These are phyloP conservation scores for Iberis pinnata DNA, from an alignment of 345 rosid genomes.

Conservation along the genomic window DNA sequence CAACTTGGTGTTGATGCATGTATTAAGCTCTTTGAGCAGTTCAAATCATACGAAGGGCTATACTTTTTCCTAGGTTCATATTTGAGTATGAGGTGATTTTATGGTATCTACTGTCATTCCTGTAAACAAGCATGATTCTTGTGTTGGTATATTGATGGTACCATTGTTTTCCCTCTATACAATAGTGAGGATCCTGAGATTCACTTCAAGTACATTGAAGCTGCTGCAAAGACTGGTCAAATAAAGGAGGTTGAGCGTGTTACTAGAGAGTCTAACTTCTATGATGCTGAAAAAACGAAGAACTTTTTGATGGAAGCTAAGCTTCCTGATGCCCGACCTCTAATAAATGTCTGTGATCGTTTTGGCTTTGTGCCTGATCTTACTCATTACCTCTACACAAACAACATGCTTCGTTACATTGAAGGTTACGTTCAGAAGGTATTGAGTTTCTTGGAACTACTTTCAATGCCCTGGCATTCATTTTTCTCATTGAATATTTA, in stretches of 20 bases:
- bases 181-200: constrained; percentile 97
- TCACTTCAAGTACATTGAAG: constrained; percentile 97
- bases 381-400: constrained; percentile 90
- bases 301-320: constrained; percentile 98
- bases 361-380: constrained; percentile 96
- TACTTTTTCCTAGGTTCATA: constrained; percentile 97
- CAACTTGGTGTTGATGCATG: constrained; percentile 94
- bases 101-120: constrained; percentile 10
- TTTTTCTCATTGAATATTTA: neutral
- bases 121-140: constrained; percentile 11
- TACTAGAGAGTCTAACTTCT: constrained; percentile 91
- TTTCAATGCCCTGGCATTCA: neutral
- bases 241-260: constrained; percentile 99
- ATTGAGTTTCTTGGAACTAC: constrained; percentile 3
- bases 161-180: constrained; percentile 16
- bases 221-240: constrained; percentile 93
- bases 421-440: constrained; percentile 99
- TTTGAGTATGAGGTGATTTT: constrained; percentile 79
- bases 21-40: constrained; percentile 93
- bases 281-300: constrained; percentile 93
- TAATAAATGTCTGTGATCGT: constrained; percentile 97
- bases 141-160: constrained; percentile 6
- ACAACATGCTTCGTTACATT: constrained; percentile 91
- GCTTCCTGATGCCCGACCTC: constrained; percentile 98
- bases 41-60: constrained; percentile 94